A percentile compares a stretch with the other conserved stretches of the same genome.
Conservation (phyloP, 2,329 filamentous ascomycete genomes). For the Botrytis tulipae region DNA sequence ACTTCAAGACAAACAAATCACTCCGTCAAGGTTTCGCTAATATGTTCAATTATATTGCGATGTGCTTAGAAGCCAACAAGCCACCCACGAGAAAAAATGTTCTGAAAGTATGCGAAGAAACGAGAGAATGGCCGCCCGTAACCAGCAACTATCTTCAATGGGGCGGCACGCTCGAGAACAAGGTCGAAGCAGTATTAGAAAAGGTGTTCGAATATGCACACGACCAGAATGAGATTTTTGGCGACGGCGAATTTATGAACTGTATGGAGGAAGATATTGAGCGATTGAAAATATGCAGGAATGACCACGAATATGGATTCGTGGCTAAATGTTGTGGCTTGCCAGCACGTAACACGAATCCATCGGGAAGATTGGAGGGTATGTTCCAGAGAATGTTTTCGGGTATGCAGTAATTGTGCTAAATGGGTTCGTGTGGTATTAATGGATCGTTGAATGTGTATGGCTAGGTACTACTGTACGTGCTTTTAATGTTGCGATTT, state of each 20-base stretch:
- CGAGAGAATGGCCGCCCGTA: conserved; percentile 30
- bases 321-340: conserved; percentile 35
- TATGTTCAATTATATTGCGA: conserved; percentile 37
- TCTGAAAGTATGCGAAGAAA: conserved; percentile 19
- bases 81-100: conserved; percentile 23
- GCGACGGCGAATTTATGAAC: conserved; percentile 33
- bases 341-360: not conserved
- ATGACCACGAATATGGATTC: conserved; percentile 41
- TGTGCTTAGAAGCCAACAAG: conserved; percentile 26
- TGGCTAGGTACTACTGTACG: not conserved
- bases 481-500: not conserved
- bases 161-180: conserved; percentile 33
- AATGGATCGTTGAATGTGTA: not conserved
- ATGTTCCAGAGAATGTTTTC: not conserved
- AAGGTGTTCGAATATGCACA: conserved; percentile 36
- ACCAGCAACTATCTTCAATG: conserved; percentile 38
- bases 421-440: not conserved
- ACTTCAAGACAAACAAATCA: not conserved
- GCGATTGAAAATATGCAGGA: conserved; percentile 38
- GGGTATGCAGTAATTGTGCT: not conserved
- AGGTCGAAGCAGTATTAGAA: conserved; percentile 32
- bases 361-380: not conserved
- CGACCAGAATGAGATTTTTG: conserved; percentile 35
- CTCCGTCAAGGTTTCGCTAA: conserved; percentile 34
- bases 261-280: conserved; percentile 28